Conservation (phyloP, 805 yeast species). For the Myxozyma neglecta region DNA sequence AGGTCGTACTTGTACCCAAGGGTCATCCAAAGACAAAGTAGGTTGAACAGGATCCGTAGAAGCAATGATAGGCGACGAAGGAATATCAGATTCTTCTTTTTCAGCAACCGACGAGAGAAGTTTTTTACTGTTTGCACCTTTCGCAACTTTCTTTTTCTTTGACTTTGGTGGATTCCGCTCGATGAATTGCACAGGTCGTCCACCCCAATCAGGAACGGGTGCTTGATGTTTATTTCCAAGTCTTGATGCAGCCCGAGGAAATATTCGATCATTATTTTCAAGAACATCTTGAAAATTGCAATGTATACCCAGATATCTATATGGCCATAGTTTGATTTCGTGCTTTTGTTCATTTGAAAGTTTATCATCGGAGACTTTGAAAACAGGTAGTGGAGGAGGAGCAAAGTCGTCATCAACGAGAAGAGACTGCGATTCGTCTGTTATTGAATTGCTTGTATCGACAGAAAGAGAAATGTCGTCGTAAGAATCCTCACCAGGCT, state of each 20-base stretch:
- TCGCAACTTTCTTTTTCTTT: conserved; percentile 36
- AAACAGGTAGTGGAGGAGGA: conserved; percentile 16
- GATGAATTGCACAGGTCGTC: conserved; percentile 59
- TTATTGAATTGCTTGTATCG: not conserved
- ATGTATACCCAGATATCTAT: conserved; percentile 75
- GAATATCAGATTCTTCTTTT: conserved; percentile 39
- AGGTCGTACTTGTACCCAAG: conserved; percentile 81
- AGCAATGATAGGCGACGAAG: conserved; percentile 42
- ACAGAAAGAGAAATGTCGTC: conserved; percentile 4
- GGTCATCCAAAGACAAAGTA: conserved; percentile 47
- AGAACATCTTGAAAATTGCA: conserved; percentile 72
- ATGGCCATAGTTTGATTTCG: conserved; percentile 58
- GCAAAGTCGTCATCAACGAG: conserved; percentile 9
- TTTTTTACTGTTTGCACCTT: not conserved
- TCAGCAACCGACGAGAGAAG: not conserved
- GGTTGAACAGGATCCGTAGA: conserved; percentile 19
- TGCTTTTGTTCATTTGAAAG: conserved; percentile 37
- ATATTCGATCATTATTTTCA: conserved; percentile 73
- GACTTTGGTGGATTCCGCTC: conserved; percentile 33
- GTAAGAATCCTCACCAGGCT: conserved; percentile 12
- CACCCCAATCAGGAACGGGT: conserved; percentile 60
- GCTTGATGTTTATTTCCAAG: conserved; percentile 71
- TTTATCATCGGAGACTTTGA: conserved; percentile 35
- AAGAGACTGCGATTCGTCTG: conserved; percentile 2
- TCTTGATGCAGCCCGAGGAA: conserved; percentile 76